phyloP scores from a whole-genome alignment of 2,329 filamentous ascomycete genomes.

The Aureobasidium leucospermi region DNA sequence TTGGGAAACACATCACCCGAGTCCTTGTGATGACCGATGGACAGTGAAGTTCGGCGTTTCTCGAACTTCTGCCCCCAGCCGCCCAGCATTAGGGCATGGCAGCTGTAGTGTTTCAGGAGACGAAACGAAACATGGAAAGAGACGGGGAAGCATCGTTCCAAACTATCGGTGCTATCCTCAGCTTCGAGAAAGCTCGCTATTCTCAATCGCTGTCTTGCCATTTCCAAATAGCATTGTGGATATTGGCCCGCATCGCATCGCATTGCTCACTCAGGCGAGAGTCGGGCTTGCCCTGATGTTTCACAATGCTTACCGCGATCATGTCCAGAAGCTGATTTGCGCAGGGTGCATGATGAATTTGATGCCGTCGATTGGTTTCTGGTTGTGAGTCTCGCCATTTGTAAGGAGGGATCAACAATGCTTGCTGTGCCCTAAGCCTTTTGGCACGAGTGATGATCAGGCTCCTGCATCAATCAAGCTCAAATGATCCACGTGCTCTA shows the following conservation, averaged over 20 bases:
- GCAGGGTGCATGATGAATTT: neutral
- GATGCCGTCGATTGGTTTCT: too few species aligned
- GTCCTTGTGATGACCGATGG: neutral
- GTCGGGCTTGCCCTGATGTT: neutral
- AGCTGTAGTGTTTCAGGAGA: constrained; percentile 6
- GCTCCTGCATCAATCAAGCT: neutral
- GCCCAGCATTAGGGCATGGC: neutral
- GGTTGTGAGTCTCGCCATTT: too few species aligned
- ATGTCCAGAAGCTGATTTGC: neutral
- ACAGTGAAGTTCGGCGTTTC: neutral
- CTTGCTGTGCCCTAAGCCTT: neutral
- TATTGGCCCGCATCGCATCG: neutral
- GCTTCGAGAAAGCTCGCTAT: neutral
- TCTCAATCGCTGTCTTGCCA: neutral
- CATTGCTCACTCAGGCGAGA: neutral
- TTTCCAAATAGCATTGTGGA: neutral
- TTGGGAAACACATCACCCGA: neutral
- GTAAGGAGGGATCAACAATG: neutral
- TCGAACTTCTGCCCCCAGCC: neutral
- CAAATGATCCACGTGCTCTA: neutral
- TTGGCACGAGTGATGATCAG: neutral
- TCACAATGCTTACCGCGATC: neutral
- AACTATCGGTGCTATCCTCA: neutral
- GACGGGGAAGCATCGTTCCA: neutral
- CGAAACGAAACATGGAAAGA: neutral